Percentiles rank a stretch among this genome's conserved stretches.
These are phyloP conservation scores for Madurella fahalii DNA, from an alignment of 2,329 filamentous ascomycete genomes.

Conservation along the genomic window DNA sequence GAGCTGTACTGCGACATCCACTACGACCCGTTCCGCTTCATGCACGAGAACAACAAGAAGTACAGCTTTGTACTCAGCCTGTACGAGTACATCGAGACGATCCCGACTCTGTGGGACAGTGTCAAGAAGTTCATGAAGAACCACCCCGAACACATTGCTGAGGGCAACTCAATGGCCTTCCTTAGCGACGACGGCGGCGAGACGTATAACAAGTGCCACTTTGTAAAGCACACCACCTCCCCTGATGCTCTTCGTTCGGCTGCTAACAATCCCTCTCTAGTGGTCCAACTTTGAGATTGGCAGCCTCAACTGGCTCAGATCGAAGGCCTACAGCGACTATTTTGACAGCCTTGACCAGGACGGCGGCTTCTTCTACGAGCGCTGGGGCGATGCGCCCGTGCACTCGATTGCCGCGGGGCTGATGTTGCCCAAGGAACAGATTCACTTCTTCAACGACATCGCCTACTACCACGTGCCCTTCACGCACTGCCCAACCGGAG, in stretches of 20 bases:
- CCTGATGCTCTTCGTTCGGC: background rate
- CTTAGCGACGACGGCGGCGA: constrained; percentile 87
- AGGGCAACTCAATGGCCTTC: constrained; percentile 85
- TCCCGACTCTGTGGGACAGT: constrained; percentile 92
- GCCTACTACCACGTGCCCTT: constrained; percentile 98
- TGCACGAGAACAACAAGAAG: constrained; percentile 95
- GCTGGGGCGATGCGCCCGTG: constrained; percentile 95
- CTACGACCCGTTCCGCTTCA: constrained; percentile 94
- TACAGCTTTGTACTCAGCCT: constrained; percentile 95
- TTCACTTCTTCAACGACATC: constrained; percentile 99
- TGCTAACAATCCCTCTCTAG: constrained; percentile 41
- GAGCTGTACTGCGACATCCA: constrained; percentile 94
- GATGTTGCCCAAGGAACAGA: constrained; percentile 84
- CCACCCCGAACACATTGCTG: constrained; percentile 80
- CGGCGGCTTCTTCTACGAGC: constrained; percentile 98
- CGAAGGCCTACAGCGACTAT: constrained; percentile 82
- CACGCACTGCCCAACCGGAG: constrained; percentile 91
- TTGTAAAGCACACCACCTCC: constrained; percentile 55
- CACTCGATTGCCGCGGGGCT: constrained; percentile 93
- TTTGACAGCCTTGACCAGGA: constrained; percentile 85
- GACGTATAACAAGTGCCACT: constrained; percentile 96
- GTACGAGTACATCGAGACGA: constrained; percentile 95
- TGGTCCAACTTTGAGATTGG: constrained; percentile 99
- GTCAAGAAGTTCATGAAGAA: constrained; percentile 90
- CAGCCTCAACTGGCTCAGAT: constrained; percentile 88